phyloP scores from a whole-genome alignment of 148 eudicot species.

The Cornus kousa region DNA sequence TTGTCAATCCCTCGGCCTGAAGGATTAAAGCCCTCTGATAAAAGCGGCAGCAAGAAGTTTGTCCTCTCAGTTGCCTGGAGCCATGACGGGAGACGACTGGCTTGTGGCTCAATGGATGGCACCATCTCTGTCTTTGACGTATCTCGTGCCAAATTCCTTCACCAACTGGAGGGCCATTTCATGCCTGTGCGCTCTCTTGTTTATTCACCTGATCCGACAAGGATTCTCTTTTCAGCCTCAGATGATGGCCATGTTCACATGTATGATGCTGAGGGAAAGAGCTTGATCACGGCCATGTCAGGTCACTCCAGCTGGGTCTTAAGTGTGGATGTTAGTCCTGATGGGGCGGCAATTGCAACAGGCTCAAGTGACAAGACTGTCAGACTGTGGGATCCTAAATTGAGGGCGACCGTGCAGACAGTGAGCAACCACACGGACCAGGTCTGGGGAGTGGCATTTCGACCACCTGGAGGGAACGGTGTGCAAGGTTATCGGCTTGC shows the following conservation, averaged over 20 bases:
- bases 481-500: conserved; percentile 68
- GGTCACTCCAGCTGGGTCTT: conserved; percentile 93
- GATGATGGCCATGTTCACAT: conserved; percentile 82
- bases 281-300: conserved; percentile 70
- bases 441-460: conserved; percentile 95
- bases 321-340: conserved; percentile 83
- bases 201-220: conserved; percentile 60
- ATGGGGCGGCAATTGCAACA: conserved; percentile 78
- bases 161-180: conserved; percentile 87
- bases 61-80: conserved; percentile 95
- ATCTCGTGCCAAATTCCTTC: conserved; percentile 65
- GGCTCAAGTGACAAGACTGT: conserved; percentile 93
- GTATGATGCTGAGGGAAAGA: conserved; percentile 84
- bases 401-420: conserved; percentile 84
- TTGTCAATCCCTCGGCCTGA: conserved; percentile 79
- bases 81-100: conserved; percentile 68
- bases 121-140: conserved; percentile 87
- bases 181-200: conserved; percentile 87
- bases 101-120: conserved; percentile 98
- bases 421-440: conserved; percentile 76
- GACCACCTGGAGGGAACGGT: conserved; percentile 58
- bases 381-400: conserved; percentile 83
- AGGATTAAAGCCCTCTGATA: conserved; percentile 65
- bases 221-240: conserved; percentile 76
- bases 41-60: conserved; percentile 70